phyloP scores from a whole-genome alignment of 2,329 filamentous ascomycete genomes.

The Cyphellophora attinorum region DNA sequence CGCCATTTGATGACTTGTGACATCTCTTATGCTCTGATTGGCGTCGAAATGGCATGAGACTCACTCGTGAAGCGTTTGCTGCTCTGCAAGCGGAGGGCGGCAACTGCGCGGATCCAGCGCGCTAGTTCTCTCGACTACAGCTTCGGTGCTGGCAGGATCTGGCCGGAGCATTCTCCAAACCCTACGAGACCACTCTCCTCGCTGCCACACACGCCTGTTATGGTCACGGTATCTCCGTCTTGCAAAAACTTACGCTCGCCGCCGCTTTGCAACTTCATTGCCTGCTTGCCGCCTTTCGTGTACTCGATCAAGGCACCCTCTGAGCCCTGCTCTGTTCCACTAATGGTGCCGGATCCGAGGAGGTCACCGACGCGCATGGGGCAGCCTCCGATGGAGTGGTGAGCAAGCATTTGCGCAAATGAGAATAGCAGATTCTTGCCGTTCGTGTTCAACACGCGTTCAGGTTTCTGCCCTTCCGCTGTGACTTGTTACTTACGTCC shows the following conservation, averaged over 20 bases:
- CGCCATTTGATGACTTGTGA: no score
- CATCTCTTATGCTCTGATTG: no score
- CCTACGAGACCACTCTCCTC: constrained; percentile 60
- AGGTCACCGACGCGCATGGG: constrained; percentile 65
- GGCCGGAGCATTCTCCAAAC: constrained; percentile 64
- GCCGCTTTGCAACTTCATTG: constrained; percentile 52
- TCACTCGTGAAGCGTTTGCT: no score
- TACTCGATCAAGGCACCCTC: constrained; percentile 65
- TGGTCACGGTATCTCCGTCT: constrained; percentile 61
- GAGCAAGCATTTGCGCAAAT: constrained; percentile 73
- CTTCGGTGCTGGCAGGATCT: constrained; percentile 41
- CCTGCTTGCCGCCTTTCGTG: constrained; percentile 57
- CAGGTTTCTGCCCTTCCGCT: constrained; percentile 38
- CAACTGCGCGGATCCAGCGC: no score
- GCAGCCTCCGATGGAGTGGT: constrained; percentile 69
- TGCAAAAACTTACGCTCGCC: constrained; percentile 62
- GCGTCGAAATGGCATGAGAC: no score
- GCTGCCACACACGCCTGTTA: constrained; percentile 55
- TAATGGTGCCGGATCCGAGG: constrained; percentile 71
- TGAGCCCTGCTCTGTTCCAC: constrained; percentile 47
- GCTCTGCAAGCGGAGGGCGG: no score
- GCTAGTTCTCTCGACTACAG: not conserved
- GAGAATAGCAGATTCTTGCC: constrained; percentile 67
- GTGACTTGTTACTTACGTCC: constrained; percentile 3
- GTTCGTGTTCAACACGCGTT: constrained; percentile 51